Evolutionary conservation across 371 early-diverging fungal species (phyloP).

Genomic region (Basidiobolus heterosporus): DNA sequence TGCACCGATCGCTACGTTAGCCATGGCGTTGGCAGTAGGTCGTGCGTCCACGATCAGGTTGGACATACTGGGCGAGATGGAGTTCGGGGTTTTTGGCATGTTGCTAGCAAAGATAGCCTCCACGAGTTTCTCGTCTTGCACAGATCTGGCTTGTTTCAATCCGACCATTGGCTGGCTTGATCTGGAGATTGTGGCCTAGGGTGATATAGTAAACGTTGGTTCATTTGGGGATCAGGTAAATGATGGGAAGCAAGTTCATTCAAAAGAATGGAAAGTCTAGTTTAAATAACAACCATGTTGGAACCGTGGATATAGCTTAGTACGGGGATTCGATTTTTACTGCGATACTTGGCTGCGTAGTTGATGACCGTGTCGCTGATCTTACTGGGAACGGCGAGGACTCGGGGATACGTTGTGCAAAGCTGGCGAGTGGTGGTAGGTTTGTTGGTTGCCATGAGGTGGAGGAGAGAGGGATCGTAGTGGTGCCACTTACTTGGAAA

Average conservation of each 20-base stretch:
- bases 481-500: conserved; percentile 33
- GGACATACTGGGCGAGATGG: conserved; percentile 23
- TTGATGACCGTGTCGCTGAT: conserved; percentile 80
- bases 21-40: conserved; percentile 85
- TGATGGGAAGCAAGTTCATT: neutral
- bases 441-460: no score
- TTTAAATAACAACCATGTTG: conserved; percentile 30
- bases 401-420: conserved; percentile 76
- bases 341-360: conserved; percentile 80
- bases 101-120: conserved; percentile 69
- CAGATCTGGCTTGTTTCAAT: conserved; percentile 75
- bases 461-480: neutral
- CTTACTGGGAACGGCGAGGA: conserved; percentile 66
- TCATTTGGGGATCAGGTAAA: neutral
- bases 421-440: conserved; percentile 21
- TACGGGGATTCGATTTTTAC: conserved; percentile 78
- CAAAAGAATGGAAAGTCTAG: no score
- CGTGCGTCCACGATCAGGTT: conserved; percentile 89
- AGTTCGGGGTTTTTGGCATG: conserved; percentile 17
- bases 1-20: conserved; percentile 83
- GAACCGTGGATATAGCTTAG: conserved; percentile 71
- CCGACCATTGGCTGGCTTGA: conserved; percentile 92
- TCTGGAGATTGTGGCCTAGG: conserved; percentile 79
- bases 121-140: conserved; percentile 91
- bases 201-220: neutral